Percentiles rank a stretch among this genome's conserved stretches.
These are phyloP conservation scores for Hypholoma fasciculare DNA, from an alignment of 768 basidiomycete species.

Conservation along the genomic window DNA sequence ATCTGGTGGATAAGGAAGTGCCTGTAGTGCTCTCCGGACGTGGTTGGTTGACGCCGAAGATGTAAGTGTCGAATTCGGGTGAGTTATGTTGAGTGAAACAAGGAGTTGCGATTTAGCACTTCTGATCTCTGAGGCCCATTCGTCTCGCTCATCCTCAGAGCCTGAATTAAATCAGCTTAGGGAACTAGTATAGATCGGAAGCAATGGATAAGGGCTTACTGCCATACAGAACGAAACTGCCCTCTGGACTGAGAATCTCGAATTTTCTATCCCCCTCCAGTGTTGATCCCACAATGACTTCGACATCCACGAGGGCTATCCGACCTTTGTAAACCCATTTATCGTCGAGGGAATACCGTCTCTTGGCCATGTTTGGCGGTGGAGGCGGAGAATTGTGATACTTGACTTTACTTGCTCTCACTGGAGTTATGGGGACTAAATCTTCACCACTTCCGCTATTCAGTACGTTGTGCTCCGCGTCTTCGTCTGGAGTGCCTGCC, in stretches of 20 bases:
- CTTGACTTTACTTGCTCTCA: slow-evolving; percentile 1
- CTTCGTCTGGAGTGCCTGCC: neutral
- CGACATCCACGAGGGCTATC: slow-evolving; percentile 70
- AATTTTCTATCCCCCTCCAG: slow-evolving; percentile 57
- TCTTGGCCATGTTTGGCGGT: slow-evolving; percentile 29
- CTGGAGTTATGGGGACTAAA: slow-evolving; percentile 6
- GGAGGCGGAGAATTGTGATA: slow-evolving; percentile 17
- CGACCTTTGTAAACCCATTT: slow-evolving; percentile 74
- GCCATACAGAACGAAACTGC: slow-evolving; percentile 74
- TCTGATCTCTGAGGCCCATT: slow-evolving; percentile 69
- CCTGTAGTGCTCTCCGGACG: slow-evolving; percentile 70
- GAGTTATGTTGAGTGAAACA: slow-evolving; percentile 65
- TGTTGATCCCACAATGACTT: slow-evolving; percentile 62
- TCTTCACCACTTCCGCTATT: neutral
- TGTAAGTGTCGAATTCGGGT: slow-evolving; percentile 81
- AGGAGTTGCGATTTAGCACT: slow-evolving; percentile 71
- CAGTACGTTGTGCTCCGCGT: neutral
- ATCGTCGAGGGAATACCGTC: slow-evolving; percentile 48
- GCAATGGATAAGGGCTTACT: slow-evolving; percentile 36
- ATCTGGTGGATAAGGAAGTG: slow-evolving; percentile 64
- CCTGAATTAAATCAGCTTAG: slow-evolving; percentile 29
- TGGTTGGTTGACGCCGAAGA: slow-evolving; percentile 77
- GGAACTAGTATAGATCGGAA: neutral
- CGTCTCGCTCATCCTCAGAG: slow-evolving; percentile 55
- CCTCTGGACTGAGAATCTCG: slow-evolving; percentile 76